Evolutionary conservation across 257 asterid species (phyloP).

Genomic region (Solanum paucissectum): DNA sequence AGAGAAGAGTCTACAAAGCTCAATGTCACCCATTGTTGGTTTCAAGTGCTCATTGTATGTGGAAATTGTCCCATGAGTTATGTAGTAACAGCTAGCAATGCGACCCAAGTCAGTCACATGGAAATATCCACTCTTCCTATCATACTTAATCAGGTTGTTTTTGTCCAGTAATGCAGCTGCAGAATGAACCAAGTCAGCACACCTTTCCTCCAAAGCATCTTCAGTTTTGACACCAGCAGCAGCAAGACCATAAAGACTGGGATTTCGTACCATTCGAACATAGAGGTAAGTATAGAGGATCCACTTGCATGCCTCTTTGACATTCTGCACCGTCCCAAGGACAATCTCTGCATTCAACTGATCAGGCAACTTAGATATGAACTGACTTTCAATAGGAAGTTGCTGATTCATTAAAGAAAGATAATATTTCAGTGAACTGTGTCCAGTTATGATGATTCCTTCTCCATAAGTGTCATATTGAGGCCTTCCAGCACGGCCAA

Average conservation of each 20-base stretch:
- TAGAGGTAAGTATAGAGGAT: slow-evolving; percentile 28
- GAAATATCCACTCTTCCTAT: slow-evolving; percentile 33
- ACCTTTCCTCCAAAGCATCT: slow-evolving; percentile 16
- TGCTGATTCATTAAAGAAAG: slow-evolving; percentile 34
- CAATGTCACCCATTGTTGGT: slow-evolving; percentile 35
- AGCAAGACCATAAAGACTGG: slow-evolving; percentile 23
- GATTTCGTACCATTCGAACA: slow-evolving; percentile 29
- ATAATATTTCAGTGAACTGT: slow-evolving; percentile 25
- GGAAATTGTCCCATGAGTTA: slow-evolving; percentile 28
- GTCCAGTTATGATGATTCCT: slow-evolving; percentile 29
- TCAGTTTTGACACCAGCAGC: slow-evolving; percentile 15
- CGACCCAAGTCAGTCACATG: slow-evolving; percentile 39
- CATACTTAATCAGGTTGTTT: slow-evolving; percentile 27
- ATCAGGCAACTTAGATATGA: slow-evolving; percentile 30
- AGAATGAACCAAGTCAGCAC: slow-evolving; percentile 30
- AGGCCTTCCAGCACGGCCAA: slow-evolving; percentile 41
- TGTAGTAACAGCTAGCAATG: slow-evolving; percentile 31
- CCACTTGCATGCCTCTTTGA: slow-evolving; percentile 30
- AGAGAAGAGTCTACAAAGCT: slow-evolving; percentile 29
- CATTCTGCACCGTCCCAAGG: slow-evolving; percentile 34
- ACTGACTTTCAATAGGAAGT: slow-evolving; percentile 33
- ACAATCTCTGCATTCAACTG: slow-evolving; percentile 39
- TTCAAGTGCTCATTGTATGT: slow-evolving; percentile 32
- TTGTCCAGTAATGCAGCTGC: slow-evolving; percentile 30
- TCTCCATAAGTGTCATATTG: slow-evolving; percentile 29